Percentiles rank a stretch among this genome's conserved stretches.
These are phyloP conservation scores for Amaranthus tricolor DNA, from an alignment of 179 eudicot species.

Conservation along the genomic window DNA sequence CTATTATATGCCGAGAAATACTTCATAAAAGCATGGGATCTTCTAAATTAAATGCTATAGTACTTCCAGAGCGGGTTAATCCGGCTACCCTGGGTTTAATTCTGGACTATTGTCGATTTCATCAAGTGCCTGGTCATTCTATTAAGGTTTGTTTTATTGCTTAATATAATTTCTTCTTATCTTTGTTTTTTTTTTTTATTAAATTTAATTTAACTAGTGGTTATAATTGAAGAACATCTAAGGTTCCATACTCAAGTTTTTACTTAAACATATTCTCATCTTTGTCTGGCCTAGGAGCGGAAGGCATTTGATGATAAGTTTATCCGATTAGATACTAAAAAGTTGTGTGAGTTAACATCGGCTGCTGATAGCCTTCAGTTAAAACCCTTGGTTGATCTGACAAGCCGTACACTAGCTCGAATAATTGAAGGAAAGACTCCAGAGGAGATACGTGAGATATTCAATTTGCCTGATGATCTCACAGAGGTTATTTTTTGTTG, in stretches of 20 bases:
- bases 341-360: conserved; percentile 90
- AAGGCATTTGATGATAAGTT: conserved; percentile 84
- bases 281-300: conserved; percentile 53
- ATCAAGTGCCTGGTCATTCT: conserved; percentile 84
- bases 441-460: conserved; percentile 89
- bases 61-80: conserved; percentile 77
- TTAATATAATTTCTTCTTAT: neutral
- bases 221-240: neutral
- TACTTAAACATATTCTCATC: neutral
- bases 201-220: neutral
- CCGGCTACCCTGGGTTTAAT: conserved; percentile 71
- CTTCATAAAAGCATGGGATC: conserved; percentile 62
- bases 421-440: conserved; percentile 91
- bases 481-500: conserved; percentile 80
- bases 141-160: conserved; percentile 56
- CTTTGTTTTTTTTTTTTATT: too few species aligned
- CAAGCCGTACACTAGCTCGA: conserved; percentile 91
- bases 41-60: conserved; percentile 71
- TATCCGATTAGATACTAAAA: conserved; percentile 72
- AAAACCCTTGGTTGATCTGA: conserved; percentile 85
- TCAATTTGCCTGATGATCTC: conserved; percentile 95
- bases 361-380: conserved; percentile 93
- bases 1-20: conserved; percentile 72
- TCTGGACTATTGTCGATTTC: conserved; percentile 87
- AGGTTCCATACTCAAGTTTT: conserved; percentile 11